phyloP scores from a whole-genome alignment of 192 early-diverging fungal species.

The Linnemannia elongata region DNA sequence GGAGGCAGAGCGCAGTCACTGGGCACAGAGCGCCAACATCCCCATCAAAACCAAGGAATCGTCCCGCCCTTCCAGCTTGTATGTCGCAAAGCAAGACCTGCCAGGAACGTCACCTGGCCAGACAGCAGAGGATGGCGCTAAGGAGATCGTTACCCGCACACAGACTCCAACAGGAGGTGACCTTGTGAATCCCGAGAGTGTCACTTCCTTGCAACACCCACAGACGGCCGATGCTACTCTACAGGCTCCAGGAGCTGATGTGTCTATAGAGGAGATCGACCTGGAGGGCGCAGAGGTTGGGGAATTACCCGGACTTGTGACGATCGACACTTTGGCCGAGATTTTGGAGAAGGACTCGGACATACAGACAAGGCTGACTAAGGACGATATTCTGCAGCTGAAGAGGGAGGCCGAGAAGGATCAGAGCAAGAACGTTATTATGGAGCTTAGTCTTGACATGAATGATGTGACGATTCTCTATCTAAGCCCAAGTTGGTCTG shows the following conservation, averaged over 20 bases:
- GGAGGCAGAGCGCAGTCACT: conserved; percentile 80
- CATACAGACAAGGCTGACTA: conserved; percentile 28
- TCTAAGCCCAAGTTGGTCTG: conserved; percentile 75
- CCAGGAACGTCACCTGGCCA: not conserved
- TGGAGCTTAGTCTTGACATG: conserved; percentile 77
- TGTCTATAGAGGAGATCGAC: not conserved
- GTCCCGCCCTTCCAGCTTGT: conserved; percentile 42
- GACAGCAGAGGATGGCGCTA: not conserved
- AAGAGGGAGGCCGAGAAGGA: conserved; percentile 73
- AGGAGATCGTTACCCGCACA: not conserved
- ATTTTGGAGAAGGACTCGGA: conserved; percentile 36
- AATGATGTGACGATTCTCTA: conserved; percentile 68
- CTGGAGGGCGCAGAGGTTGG: conserved; percentile 1
- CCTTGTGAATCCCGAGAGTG: not conserved
- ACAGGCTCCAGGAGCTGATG: not conserved
- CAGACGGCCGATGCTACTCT: not conserved
- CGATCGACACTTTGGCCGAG: conserved; percentile 29
- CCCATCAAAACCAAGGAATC: conserved; percentile 34
- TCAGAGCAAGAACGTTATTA: conserved; percentile 80
- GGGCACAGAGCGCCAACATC: conserved; percentile 61
- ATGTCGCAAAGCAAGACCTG: conserved; percentile 19
- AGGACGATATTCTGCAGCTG: conserved; percentile 62
- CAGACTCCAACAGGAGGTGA: not conserved
- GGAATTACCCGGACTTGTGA: conserved; percentile 20
- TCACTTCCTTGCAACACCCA: not conserved